Evolutionary conservation across 2,329 filamentous ascomycete species (phyloP), one percentile per base, ranked within the genome.

Genomic region (Nothopassalora personata): DNA sequence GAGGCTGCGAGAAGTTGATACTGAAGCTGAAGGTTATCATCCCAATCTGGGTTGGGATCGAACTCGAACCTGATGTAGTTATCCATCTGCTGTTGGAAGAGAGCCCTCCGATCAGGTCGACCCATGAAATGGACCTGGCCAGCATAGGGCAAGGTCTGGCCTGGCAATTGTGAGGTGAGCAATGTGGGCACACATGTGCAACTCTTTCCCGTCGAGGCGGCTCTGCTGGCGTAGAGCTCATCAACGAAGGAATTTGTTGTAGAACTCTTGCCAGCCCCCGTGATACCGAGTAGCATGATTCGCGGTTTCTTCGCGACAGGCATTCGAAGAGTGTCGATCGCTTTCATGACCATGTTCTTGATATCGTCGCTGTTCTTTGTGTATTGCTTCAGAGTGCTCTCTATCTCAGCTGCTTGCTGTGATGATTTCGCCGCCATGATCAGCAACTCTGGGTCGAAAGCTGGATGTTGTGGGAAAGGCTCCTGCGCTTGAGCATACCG

Each of bases 41-140:
- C 31, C 58, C 58, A 60, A 1, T 36, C 28, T 27, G 50, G 48
- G 19, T 60, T 54, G 13, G 13, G n/a, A 8, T 55, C 34, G 31
- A 33, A 33, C 6, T 33, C 10, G 31, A 33, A 33, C 31, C 31
- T 33, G 31, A 33, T 33, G 31, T 33, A 33, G 31, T 33, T 33
- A 6, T 33, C 31, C 7, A 39, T 39, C 36, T 4, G 15, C 36
- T 39, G 9, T 39, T 13, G 36, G 36, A 39, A n/a, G 36, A 39
- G 15, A 39, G 7, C 15, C 36, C 36, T 10, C 8, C 13, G 36
- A 8, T 10, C 4, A 8, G 6, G 7, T 4, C 4, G 9, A n/a
- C 15, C 36, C 7, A 39, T 4, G 15, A 39, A 39, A 7, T 15
- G 36, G 36, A 39, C 13, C 36, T 39, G 7, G 8, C 4, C 36